phyloP scores from a whole-genome alignment of 1,284 basidiomycete genomes.

The Hortiboletus rubellus region DNA sequence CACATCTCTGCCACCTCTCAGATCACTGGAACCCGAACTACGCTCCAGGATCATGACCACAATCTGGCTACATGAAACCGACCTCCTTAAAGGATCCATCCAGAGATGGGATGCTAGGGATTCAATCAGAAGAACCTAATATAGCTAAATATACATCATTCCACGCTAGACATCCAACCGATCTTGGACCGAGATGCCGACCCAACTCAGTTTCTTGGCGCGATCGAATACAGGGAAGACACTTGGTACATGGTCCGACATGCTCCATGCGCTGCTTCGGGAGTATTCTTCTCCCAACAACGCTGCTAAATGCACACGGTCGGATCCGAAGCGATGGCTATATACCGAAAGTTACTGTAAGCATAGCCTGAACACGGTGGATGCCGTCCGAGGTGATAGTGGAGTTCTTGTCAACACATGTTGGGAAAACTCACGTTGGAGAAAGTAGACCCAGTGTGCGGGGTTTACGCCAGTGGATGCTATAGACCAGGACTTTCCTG shows the following conservation, averaged over 20 bases:
- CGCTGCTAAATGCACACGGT: conserved; percentile 31
- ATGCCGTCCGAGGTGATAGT: neutral
- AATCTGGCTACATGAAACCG: neutral
- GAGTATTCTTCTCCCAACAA: conserved; percentile 6
- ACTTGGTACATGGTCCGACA: neutral
- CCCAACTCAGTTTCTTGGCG: neutral
- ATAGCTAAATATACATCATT: conserved; percentile 4
- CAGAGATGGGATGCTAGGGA: neutral
- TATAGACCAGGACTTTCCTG: conserved; percentile 8
- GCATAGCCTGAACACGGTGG: neutral
- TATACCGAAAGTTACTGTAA: conserved; percentile 8
- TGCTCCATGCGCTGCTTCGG: neutral
- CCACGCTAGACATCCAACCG: neutral
- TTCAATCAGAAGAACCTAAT: conserved; percentile 1
- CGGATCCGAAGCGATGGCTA: conserved; percentile 34
- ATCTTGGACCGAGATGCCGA: neutral
- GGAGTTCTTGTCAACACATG: neutral
- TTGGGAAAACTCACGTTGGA: conserved; percentile 35
- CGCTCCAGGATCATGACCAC: neutral
- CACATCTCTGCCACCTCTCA: neutral
- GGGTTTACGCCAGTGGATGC: conserved; percentile 45
- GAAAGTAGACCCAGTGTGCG: conserved; percentile 44
- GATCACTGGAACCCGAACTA: neutral
- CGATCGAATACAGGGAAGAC: neutral
- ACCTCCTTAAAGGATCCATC: neutral